Evolutionary conservation across 169 alveolate species (phyloP), one percentile per base, ranked within the genome.

Genomic region (Eimeria sp.): DNA sequence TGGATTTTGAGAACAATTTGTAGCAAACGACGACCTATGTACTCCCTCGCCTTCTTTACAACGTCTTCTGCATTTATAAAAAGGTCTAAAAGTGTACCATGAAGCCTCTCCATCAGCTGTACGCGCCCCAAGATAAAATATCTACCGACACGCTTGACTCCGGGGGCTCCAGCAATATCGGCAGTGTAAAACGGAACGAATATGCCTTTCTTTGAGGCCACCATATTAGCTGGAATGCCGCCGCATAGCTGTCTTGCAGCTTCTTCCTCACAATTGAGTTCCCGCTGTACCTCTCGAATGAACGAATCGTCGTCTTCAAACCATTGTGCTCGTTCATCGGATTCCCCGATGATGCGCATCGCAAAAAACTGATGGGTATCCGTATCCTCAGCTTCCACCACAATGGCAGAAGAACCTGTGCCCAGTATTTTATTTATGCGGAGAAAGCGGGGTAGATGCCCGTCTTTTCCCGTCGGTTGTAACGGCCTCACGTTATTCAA

Each of bases 161-260:
- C 90, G 18, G 64, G 58, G 33, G 33, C 40, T 3, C 58, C 71
- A 23, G 71, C 76, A 33, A 83, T 83, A 16, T 83, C 77, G 13
- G 90, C 90, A 58, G 58, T 58, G 77, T 58, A 83, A 37, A 83
- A 37, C 14, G 90, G 76, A 27, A 83, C 77, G 37, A 77, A 58
- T 10, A 83, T 6, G 90, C 90, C 90, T 76, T 83, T 83, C 77
- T 83, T 56, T 52, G 60, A 83, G 30, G 60, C 90, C 46, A 62
- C 90, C 90, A n/a, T 40, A 52, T 25, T 33, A 30, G 90, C 90
- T 62, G 76, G 74, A 58, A 83, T 56, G 54, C 16, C 60, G 54
- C 90, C 90, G 18, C 90, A 83, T 14, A 62, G 37, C 76, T 78
- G 88, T 49, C 62, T 23, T n/a, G 40, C 49, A 49, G 25, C 88